A percentile compares a stretch with the other conserved stretches of the same genome.
These are phyloP conservation scores for Saposhnikovia divaricata DNA, from an alignment of 129 eudicot species.

Conservation along the genomic window DNA sequence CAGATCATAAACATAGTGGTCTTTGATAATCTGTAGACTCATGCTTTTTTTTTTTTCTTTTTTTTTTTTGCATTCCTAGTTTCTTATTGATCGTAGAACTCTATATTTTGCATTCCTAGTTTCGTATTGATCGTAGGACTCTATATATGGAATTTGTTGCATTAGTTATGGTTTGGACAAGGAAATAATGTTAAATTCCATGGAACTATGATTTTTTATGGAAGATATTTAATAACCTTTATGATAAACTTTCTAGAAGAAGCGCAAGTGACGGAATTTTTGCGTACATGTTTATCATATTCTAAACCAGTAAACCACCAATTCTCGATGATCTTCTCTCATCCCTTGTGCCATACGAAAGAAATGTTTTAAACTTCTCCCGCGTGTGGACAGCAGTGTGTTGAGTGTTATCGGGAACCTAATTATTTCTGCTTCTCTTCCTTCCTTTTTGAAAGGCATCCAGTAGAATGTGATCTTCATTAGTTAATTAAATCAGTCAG, in stretches of 20 bases:
- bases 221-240: background rate
- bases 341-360: background rate
- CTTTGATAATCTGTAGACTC: too few relatives aligned
- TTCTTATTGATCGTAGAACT: too few relatives aligned
- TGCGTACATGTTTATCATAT: background rate
- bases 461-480: background rate
- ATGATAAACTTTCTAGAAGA: background rate
- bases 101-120: background rate
- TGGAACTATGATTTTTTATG: too few relatives aligned
- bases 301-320: background rate
- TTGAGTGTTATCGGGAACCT: background rate
- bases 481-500: background rate
- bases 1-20: background rate
- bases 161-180: too few relatives aligned
- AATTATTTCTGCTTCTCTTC: background rate
- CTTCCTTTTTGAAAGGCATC: background rate
- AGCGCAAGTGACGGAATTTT: background rate
- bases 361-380: background rate
- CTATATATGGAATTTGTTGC: background rate
- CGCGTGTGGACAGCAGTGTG: background rate
- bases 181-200: too few relatives aligned
- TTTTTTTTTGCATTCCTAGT: too few relatives aligned
- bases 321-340: background rate
- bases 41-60: too few relatives aligned
- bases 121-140: background rate